Evolutionary conservation across 352 stramenopile species (phyloP).

Genomic region (Thraustochytrium striatum): DNA sequence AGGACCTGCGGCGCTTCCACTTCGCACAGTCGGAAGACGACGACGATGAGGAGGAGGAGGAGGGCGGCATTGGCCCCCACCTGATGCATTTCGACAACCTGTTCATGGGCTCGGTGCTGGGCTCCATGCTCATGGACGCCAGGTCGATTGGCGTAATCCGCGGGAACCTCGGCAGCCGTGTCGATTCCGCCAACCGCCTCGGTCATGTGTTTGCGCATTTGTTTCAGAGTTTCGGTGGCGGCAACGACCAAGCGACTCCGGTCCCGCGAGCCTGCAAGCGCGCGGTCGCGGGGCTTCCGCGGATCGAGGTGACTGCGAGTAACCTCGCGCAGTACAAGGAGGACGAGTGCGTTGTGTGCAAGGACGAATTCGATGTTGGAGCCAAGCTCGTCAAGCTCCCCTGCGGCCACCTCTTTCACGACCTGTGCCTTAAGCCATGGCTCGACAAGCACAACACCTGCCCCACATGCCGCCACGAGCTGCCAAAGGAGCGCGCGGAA

Average conservation of each 20-base stretch:
- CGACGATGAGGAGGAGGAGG: background rate
- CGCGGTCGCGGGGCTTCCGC: background rate
- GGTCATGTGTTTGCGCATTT: background rate
- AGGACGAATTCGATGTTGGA: conserved; percentile 72
- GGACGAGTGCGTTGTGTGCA: conserved; percentile 77
- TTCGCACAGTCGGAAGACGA: background rate
- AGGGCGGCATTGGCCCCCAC: background rate
- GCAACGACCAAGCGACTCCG: background rate
- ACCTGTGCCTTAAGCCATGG: conserved; percentile 85
- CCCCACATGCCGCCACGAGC: conserved; percentile 77
- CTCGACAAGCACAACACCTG: conserved; percentile 85
- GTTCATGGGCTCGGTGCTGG: background rate
- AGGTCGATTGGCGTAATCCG: background rate
- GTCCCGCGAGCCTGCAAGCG: background rate
- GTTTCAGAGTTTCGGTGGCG: background rate
- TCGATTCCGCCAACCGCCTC: background rate
- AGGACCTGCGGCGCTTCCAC: background rate
- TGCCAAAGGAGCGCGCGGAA: conserved; percentile 7
- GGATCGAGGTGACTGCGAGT: background rate
- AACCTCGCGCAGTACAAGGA: background rate
- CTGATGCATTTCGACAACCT: background rate
- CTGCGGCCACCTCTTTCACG: conserved; percentile 87
- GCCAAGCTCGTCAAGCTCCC: conserved; percentile 72
- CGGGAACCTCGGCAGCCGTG: background rate
- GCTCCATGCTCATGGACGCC: background rate